Conservation (phyloP, 2,329 filamentous ascomycete genomes). For the Verticillium nonalfalfae region DNA sequence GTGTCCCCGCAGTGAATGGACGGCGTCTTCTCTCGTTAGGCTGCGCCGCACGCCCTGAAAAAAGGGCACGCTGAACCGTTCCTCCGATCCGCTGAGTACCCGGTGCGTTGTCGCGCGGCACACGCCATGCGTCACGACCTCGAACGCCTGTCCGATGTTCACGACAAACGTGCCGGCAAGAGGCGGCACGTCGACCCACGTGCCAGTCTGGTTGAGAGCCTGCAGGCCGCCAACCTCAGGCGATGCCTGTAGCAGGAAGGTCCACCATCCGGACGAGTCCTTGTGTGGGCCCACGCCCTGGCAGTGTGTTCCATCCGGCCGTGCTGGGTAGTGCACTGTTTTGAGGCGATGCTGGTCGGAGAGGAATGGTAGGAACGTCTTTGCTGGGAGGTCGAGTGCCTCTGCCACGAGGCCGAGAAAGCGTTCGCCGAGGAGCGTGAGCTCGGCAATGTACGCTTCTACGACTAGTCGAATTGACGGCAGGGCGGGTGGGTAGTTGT, state of each 20-base stretch:
- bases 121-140: conserved; percentile 46
- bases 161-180: conserved; percentile 47
- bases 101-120: conserved; percentile 47
- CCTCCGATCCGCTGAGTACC: conserved; percentile 24
- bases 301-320: not conserved
- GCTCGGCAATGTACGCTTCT: conserved; percentile 41
- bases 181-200: conserved; percentile 43
- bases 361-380: conserved; percentile 45
- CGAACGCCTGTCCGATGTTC: conserved; percentile 53
- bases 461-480: conserved; percentile 28
- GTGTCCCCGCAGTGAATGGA: conserved; percentile 28
- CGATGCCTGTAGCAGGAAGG: conserved; percentile 55
- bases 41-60: conserved; percentile 42
- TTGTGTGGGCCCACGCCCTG: conserved; percentile 59
- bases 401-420: conserved; percentile 52
- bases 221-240: conserved; percentile 41
- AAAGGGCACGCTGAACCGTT: conserved; percentile 37
- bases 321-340: conserved; percentile 44
- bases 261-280: conserved; percentile 58
- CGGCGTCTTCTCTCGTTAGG: conserved; percentile 36
- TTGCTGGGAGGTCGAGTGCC: conserved; percentile 40
- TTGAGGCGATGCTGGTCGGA: conserved; percentile 55
- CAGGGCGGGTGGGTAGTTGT: conserved; percentile 12
- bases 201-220: conserved; percentile 38
- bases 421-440: conserved; percentile 42